A percentile compares a stretch with the other conserved stretches of the same genome.
phyloP scores from a whole-genome alignment of 805 yeast species.

The Ogataea nonfermentans region DNA sequence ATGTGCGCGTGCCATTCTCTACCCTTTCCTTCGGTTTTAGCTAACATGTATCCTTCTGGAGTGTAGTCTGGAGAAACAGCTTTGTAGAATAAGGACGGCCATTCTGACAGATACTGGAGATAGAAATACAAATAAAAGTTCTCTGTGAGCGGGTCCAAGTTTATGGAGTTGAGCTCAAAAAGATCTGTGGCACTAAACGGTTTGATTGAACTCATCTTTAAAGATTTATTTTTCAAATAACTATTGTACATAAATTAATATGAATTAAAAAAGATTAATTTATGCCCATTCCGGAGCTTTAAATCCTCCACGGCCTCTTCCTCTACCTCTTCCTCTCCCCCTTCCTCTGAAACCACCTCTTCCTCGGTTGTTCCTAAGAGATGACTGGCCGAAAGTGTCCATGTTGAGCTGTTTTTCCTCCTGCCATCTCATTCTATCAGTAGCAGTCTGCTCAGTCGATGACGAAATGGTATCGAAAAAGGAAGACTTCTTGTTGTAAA shows the following conservation, averaged over 20 bases:
- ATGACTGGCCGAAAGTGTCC: slow-evolving; percentile 82
- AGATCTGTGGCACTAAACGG: slow-evolving; percentile 90
- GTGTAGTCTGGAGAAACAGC: slow-evolving; percentile 39
- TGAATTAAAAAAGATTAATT: neutral
- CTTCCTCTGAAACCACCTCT: slow-evolving; percentile 54
- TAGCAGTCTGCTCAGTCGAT: slow-evolving; percentile 48
- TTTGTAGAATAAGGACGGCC: slow-evolving; percentile 91
- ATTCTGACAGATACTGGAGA: slow-evolving; percentile 71
- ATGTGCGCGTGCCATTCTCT: slow-evolving; percentile 95
- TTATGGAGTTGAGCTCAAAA: slow-evolving; percentile 68
- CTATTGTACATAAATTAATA: slow-evolving; percentile 1
- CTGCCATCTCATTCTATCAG: slow-evolving; percentile 56
- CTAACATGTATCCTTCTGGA: slow-evolving; percentile 82
- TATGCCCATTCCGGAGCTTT: slow-evolving; percentile 31
- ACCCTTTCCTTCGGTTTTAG: slow-evolving; percentile 87
- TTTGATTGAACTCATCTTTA: slow-evolving; percentile 74
- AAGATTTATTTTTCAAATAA: slow-evolving; percentile 2
- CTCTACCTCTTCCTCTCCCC: slow-evolving; percentile 37
- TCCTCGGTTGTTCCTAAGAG: slow-evolving; percentile 42
- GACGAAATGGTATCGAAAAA: slow-evolving; percentile 87
- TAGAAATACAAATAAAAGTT: slow-evolving; percentile 85
- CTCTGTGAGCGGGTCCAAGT: slow-evolving; percentile 87
- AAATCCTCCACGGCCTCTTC: slow-evolving; percentile 28
- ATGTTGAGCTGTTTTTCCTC: slow-evolving; percentile 70
- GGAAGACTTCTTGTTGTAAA: slow-evolving; percentile 78